Conservation (phyloP, 306 rosid species). For the Gastrolobium villosum region DNA sequence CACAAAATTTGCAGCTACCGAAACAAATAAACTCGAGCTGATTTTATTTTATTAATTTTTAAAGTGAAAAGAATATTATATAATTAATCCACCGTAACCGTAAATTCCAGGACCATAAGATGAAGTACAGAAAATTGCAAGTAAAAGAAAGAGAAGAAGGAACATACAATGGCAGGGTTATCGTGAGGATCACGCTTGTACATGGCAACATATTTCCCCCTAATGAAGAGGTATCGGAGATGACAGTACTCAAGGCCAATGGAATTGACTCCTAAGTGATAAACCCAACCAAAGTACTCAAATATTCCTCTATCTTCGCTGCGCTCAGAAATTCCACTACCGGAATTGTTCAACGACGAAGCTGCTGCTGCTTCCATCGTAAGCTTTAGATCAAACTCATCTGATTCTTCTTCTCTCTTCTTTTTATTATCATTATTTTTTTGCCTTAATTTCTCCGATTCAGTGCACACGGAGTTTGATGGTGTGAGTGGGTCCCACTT, state of each 20-base stretch:
- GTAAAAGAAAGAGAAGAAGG: background rate
- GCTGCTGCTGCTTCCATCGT: slow-evolving; percentile 48
- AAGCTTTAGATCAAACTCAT: background rate
- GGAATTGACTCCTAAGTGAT: slow-evolving; percentile 84
- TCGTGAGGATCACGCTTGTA: slow-evolving; percentile 93
- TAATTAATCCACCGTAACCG: too few relatives aligned
- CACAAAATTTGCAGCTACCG: background rate
- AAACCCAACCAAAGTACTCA: slow-evolving; percentile 88
- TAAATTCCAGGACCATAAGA: background rate
- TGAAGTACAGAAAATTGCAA: background rate
- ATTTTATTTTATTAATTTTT: too few relatives aligned
- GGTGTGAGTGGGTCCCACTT: too few relatives aligned
- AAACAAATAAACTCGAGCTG: background rate
- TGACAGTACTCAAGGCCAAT: slow-evolving; percentile 87
- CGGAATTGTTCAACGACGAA: slow-evolving; percentile 45
- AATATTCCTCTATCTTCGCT: slow-evolving; percentile 60
- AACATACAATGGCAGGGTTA: slow-evolving; percentile 70
- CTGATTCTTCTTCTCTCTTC: too few relatives aligned
- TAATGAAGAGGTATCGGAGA: slow-evolving; percentile 78
- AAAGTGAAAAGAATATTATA: too few relatives aligned
- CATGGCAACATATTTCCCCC: slow-evolving; percentile 79
- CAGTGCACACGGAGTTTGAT: too few relatives aligned
- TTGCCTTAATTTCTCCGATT: too few relatives aligned
- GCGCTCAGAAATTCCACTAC: slow-evolving; percentile 51
- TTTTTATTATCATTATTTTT: too few relatives aligned